A percentile compares a stretch with the other conserved stretches of the same genome.
Evolutionary conservation across 164 flowering plant species (phyloP).

Genomic region (Euptelea pleiosperma): DNA sequence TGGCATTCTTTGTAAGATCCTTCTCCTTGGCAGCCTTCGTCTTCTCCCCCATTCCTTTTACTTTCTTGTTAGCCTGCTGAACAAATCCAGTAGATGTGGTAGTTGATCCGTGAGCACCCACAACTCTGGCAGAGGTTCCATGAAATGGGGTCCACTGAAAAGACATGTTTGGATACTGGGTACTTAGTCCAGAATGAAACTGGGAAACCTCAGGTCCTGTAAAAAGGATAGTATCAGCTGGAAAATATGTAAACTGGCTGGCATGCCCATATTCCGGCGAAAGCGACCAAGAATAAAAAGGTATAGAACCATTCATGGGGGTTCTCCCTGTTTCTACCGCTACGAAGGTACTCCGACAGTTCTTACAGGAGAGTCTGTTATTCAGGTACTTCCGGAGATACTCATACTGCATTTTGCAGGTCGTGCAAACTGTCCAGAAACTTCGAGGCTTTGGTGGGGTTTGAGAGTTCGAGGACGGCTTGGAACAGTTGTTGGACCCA

Average conservation of each 20-base stretch:
- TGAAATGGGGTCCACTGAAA: slow-evolving; percentile 57
- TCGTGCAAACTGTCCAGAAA: slow-evolving; percentile 81
- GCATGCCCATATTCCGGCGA: slow-evolving; percentile 49
- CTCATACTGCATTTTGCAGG: slow-evolving; percentile 83
- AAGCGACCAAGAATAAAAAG: slow-evolving; percentile 44
- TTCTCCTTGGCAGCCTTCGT: slow-evolving; percentile 30
- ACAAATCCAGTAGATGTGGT: slow-evolving; percentile 25
- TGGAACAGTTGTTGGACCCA: slow-evolving; percentile 29
- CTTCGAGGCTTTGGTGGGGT: slow-evolving; percentile 38
- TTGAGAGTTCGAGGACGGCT: slow-evolving; percentile 32
- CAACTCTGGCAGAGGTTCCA: slow-evolving; percentile 36
- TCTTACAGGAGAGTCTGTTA: slow-evolving; percentile 73
- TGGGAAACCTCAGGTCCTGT: slow-evolving; percentile 42
- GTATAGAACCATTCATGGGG: slow-evolving; percentile 53
- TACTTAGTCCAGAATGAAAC: slow-evolving; percentile 51
- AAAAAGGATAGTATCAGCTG: slow-evolving; percentile 31
- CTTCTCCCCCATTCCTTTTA: slow-evolving; percentile 19
- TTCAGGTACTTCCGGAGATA: slow-evolving; percentile 74
- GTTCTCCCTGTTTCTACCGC: slow-evolving; percentile 73
- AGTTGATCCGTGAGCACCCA: slow-evolving; percentile 28
- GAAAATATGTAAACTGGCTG: slow-evolving; percentile 44
- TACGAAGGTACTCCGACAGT: slow-evolving; percentile 63
- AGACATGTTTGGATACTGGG: slow-evolving; percentile 51
- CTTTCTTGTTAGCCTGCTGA: slow-evolving; percentile 37
- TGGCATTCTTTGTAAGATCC: slow-evolving; percentile 12